These are phyloP conservation scores for Solanum pennellii DNA, from an alignment of 257 asterid species.

Conservation along the genomic window DNA sequence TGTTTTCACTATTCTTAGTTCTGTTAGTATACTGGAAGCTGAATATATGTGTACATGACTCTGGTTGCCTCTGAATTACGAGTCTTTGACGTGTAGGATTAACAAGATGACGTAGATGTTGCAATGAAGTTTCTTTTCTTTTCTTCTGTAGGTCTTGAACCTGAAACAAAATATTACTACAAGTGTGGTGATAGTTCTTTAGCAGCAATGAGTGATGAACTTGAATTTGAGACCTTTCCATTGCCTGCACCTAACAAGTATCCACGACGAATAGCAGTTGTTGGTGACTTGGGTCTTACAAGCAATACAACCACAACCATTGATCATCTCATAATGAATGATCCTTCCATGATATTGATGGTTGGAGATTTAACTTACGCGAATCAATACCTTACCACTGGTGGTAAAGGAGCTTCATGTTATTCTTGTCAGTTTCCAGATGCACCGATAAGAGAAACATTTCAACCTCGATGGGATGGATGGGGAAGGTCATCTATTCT, in stretches of 20 bases:
- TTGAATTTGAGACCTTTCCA: conserved; percentile 48
- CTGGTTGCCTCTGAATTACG: neutral
- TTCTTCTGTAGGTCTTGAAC: conserved; percentile 48
- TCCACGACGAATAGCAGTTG: conserved; percentile 57
- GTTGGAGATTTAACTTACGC: conserved; percentile 76
- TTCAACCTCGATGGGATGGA: conserved; percentile 90
- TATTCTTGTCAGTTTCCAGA: conserved; percentile 62
- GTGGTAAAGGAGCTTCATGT: conserved; percentile 73
- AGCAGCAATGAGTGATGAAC: conserved; percentile 60
- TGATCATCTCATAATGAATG: conserved; percentile 54
- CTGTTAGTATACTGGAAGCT: neutral
- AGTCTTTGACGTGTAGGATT: neutral
- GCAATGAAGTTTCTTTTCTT: neutral
- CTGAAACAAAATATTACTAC: conserved; percentile 61
- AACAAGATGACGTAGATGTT: neutral
- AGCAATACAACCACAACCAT: conserved; percentile 66
- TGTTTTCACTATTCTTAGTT: neutral
- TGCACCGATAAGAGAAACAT: conserved; percentile 68
- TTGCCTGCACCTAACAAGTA: conserved; percentile 42
- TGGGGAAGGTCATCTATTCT: conserved; percentile 64
- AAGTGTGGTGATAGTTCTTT: conserved; percentile 75
- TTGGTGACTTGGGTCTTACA: conserved; percentile 83
- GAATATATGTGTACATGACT: neutral
- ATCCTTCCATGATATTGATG: conserved; percentile 56
- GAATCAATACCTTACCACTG: conserved; percentile 67